Evolutionary conservation across 495 filamentous ascomycete genomes (phyloP), one percentile per base, ranked within the genome.

Genomic region (Penicillium pancosmium): DNA sequence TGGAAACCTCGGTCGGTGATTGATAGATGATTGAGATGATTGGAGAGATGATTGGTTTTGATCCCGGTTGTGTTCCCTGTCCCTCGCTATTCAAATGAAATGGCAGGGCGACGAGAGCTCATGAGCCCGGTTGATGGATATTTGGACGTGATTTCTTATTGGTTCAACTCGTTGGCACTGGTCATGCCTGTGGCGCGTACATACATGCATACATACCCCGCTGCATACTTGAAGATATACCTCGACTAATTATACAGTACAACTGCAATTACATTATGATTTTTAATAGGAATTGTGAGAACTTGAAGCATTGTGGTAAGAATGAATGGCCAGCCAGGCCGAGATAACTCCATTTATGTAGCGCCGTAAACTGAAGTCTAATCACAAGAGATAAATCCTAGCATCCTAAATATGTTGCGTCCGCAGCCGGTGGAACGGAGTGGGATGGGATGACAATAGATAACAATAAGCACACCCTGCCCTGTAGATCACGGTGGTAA

Each of bases 201-300:
- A 65, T 68, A 65, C 62, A 57, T 54, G 59, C 44, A 21, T 61
- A 60, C 57, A 66, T 50, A 38, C 36, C 36, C 36, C 36, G 36
- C 36, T 4, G 36, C 36, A 38, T 61, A 49, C 59, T 54, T 53
- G 35, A 63, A 52, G 55, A 64, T 60, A 60, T 64, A 54, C 36
- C 18, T 51, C 41, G 38, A 46, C 18, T 44, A 55, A 38, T n/a
- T 38, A 38, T n/a, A 38, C 36, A 38, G 15, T 38, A 2, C 36
- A 38, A 4, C 15, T 13, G 12, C 15, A 38, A 38, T 13, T 38
- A 13, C 15, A 38, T 12, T 12, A 38, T 38, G 36, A 38, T 13
- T 38, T 4, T 35, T 34, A 11, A 33, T n/a, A 25, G 1, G 27
- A 4, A 51, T 38, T 12, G 36, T 4, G 36, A 12, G 27, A 31